Percentiles rank a stretch among this genome's conserved stretches.
Evolutionary conservation across 805 yeast genomes (phyloP).

Genomic region (Ogataea pilisensis): DNA sequence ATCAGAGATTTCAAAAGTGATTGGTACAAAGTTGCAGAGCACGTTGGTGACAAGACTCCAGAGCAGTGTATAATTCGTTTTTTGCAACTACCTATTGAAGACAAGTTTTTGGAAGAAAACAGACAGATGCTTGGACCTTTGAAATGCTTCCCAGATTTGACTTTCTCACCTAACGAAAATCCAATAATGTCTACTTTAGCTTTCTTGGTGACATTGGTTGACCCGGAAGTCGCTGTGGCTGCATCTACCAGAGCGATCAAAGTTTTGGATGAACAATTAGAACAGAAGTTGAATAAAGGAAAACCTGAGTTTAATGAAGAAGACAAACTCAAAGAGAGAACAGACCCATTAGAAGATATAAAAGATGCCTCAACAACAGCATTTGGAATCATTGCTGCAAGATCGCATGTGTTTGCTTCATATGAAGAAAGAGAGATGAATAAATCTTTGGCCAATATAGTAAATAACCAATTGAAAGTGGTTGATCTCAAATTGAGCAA

Average conservation of each 20-base stretch:
- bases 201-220: constrained; percentile 79
- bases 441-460: constrained; percentile 49
- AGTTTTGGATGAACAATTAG: constrained; percentile 40
- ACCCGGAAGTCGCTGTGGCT: constrained; percentile 78
- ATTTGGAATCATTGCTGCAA: constrained; percentile 71
- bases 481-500: constrained; percentile 60
- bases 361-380: constrained; percentile 67
- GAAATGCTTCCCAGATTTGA: constrained; percentile 77
- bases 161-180: constrained; percentile 81
- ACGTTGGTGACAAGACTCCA: constrained; percentile 63
- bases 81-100: constrained; percentile 78
- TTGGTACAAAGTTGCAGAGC: constrained; percentile 73
- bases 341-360: constrained; percentile 29
- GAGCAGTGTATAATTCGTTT: constrained; percentile 80
- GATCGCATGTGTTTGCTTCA: constrained; percentile 74
- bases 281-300: constrained; percentile 34
- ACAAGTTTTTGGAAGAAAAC: constrained; percentile 51
- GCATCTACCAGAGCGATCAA: constrained; percentile 65
- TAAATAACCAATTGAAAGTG: constrained; percentile 60
- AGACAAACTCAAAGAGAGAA: constrained; percentile 10
- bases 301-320: constrained; percentile 16
- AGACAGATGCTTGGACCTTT: constrained; percentile 61
- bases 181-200: constrained; percentile 93
- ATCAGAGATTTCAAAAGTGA: constrained; percentile 61
- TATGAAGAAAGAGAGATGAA: constrained; percentile 78